Percentiles rank a stretch among this genome's conserved stretches.
Evolutionary conservation across 495 filamentous ascomycete genomes (phyloP).

Genomic region (Mycothermus thermophilus): DNA sequence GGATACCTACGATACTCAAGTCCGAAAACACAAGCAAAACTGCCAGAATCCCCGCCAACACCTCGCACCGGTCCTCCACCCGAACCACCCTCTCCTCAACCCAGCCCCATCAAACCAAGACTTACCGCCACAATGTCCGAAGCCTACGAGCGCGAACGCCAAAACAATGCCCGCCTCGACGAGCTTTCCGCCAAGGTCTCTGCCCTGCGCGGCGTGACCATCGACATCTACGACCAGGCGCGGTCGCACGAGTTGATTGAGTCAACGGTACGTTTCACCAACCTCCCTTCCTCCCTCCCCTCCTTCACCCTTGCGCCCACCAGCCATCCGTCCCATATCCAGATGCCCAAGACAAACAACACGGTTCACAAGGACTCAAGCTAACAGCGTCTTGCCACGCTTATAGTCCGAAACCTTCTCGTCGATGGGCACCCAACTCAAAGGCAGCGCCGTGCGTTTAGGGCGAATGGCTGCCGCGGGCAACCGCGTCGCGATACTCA

Average conservation of each 20-base stretch:
- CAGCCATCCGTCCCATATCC: too few relatives aligned
- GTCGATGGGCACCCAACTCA: slow-evolving; percentile 49
- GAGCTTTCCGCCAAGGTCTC: slow-evolving; percentile 83
- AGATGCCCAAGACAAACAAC: too few relatives aligned
- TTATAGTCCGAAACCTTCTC: slow-evolving; percentile 42
- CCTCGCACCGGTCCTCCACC: not conserved
- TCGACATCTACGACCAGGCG: slow-evolving; percentile 95
- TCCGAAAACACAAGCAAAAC: not conserved
- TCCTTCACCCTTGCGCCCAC: too few relatives aligned
- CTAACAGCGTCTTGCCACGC: not conserved
- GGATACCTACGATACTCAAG: too few relatives aligned
- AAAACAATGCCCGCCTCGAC: slow-evolving; percentile 91
- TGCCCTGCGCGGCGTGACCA: slow-evolving; percentile 86
- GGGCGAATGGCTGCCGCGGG: slow-evolving; percentile 84
- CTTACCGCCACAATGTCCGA: slow-evolving; percentile 59
- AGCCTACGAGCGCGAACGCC: slow-evolving; percentile 86
- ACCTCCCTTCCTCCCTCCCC: not conserved
- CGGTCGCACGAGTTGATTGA: slow-evolving; percentile 77
- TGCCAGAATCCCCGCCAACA: too few relatives aligned
- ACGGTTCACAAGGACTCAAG: not conserved
- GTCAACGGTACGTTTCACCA: slow-evolving; percentile 47
- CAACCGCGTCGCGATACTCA: slow-evolving; percentile 80
- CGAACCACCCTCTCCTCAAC: not conserved
- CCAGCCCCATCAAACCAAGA: slow-evolving; percentile 2
- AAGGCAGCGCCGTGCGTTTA: slow-evolving; percentile 73